Base-by-base conservation (phyloP, 495 filamentous ascomycete species). In the Amniculicola lignicola region DNA sequence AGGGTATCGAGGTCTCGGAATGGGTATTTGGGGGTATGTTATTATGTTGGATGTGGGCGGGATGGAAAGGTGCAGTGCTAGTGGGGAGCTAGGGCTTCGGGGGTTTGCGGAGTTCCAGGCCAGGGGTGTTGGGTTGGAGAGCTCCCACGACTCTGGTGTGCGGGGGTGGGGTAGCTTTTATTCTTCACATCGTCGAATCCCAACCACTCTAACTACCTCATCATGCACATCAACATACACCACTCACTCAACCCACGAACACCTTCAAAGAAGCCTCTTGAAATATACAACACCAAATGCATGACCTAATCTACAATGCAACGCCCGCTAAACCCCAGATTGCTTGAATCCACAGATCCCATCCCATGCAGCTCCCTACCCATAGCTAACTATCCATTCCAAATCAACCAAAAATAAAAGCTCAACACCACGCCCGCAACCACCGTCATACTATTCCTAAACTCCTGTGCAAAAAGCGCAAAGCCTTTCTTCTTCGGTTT, bases 321-420 rank as follows among this genome's bases (percentile, higher is more conserved):
- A 23, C 35, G 1, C 19, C 42, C 15, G n/a, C 37, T 19, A 10
- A 45, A 54, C 10, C 25, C 7, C 27, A 45, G 31, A 16, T 38
- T 51, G 29, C 18, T 4, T 33, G n/a, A n/a, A n/a, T n/a, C n/a
- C n/a, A n/a, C n/a, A n/a, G n/a, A n/a, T n/a, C n/a, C n/a, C n/a
- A n/a, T n/a, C n/a, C n/a, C n/a, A n/a, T n/a, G n/a, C n/a, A n/a
- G n/a, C n/a, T n/a, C n/a, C n/a, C n/a, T n/a, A n/a, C n/a, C n/a
- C n/a, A n/a, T 14, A 51, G 19, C n/a, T 12, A 16, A 16, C 51
- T 55, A 71, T 24, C 67, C 57, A 46, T 55, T 59, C 51, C 64
- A 54, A 25, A 69, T 46, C 29, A 72, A 54, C 59, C 59, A 70
- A 39, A 63, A 62, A 57, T 72, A 72, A 56, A 58, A 72, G n/a